Base-by-base conservation (phyloP, 163 green algal species). In the Trebouxiophyceae sp. region DNA sequence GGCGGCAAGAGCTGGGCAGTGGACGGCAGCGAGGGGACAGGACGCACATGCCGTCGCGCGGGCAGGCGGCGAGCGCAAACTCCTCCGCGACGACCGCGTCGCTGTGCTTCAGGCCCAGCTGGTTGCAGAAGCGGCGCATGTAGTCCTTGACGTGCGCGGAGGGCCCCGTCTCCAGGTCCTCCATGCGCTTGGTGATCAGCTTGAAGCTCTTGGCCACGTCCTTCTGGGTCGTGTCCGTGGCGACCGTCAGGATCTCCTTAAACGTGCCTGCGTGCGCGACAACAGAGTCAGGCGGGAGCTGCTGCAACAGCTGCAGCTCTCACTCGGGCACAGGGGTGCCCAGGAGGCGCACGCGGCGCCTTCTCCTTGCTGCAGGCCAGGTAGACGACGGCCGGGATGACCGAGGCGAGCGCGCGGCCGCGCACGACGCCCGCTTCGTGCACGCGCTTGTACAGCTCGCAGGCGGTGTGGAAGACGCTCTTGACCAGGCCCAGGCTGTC, bases 191-290 rank as follows among this genome's bases (percentile, higher is more conserved):
- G 28, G 89, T 72, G 23, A 93, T 86, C 39, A 72, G 57, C 61
- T 89, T 89, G 39, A 50, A 50, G 39, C 39, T 50, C 12, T 81
- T 77, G 0, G 84, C 90, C n/a, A 97, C 96, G 57, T 97, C 92
- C 70, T 82, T 76, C 70, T 93, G 92, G 65, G 56, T 81, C 22
- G 89, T 84, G 30, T 93, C 77, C 22, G 81, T 76, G 57, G 89
- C 81, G 16, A 83, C 81, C 3, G 76, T 74, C 7, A 80, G 85
- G 57, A 98, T 95, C 76, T 98, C 92, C 67, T 93, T 94, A 76
- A 97, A 97, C 0, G 89, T 95, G 19, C 47, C 47, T 57, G 47
- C 39, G 12, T 50, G 39, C 39, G 39, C 12, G 39, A 50, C 39
- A 50, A 16, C 19, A 50, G 12, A 12, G 19, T 50, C 12, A 50